These are phyloP conservation scores for Fraxinus cuspidata DNA, from an alignment of 257 asterid genomes.

Conservation along the genomic window DNA sequence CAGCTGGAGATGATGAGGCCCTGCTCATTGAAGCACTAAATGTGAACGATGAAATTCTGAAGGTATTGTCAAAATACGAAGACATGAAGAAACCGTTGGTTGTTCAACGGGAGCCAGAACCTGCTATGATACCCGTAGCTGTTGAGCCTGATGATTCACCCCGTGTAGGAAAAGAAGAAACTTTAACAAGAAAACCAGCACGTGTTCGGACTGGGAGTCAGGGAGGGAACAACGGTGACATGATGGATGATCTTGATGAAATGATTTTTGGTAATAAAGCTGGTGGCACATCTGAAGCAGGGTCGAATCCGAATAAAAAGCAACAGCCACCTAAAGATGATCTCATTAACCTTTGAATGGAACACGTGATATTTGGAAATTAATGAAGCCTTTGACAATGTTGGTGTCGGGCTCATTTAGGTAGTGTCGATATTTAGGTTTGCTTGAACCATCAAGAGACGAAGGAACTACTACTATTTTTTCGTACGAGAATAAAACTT, in stretches of 20 bases:
- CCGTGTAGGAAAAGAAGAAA: conserved; percentile 57
- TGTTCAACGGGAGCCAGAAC: conserved; percentile 66
- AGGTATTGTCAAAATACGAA: conserved; percentile 75
- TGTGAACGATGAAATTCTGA: conserved; percentile 86
- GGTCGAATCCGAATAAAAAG: conserved; percentile 57
- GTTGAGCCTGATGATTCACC: conserved; percentile 86
- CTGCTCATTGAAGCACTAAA: conserved; percentile 91
- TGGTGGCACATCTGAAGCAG: conserved; percentile 60
- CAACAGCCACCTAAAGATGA: conserved; percentile 71
- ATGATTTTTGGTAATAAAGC: conserved; percentile 91
- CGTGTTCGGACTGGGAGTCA: conserved; percentile 45
- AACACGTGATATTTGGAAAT: conserved; percentile 5
- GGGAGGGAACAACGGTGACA: conserved; percentile 65
- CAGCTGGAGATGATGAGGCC: conserved; percentile 90
- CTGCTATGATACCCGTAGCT: conserved; percentile 92
- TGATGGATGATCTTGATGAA: conserved; percentile 98
- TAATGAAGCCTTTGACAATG: conserved; percentile 24
- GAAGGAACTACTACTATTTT: background rate
- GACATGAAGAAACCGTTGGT: conserved; percentile 67
- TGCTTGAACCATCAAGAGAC: background rate
- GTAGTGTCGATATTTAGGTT: conserved; percentile 3
- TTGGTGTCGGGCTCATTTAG: conserved; percentile 17
- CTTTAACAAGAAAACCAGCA: conserved; percentile 58
- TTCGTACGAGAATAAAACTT: background rate
- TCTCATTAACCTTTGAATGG: conserved; percentile 63